Conservation (phyloP, 192 early-diverging fungal genomes). For the Linnemannia zychae region DNA sequence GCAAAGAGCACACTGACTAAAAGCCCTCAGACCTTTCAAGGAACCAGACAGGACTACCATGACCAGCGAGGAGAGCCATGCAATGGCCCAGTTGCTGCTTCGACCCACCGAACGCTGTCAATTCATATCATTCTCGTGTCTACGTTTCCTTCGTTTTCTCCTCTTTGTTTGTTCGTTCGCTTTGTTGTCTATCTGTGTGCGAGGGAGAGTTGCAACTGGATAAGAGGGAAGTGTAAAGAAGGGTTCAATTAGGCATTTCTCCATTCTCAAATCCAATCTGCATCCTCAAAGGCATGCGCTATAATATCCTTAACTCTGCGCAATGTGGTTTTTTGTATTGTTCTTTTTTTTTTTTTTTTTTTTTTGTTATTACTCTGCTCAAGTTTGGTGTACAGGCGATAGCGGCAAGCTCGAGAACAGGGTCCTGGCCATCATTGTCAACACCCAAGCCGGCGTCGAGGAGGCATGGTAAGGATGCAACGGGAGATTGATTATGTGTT, state of each 20-base stretch:
- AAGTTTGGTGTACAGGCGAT: slow-evolving; percentile 28
- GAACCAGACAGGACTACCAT: background rate
- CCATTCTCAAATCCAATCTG: background rate
- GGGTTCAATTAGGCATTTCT: no score
- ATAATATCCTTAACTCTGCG: slow-evolving; percentile 42
- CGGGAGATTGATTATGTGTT: background rate
- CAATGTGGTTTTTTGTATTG: background rate
- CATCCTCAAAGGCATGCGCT: background rate
- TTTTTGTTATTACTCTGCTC: slow-evolving; percentile 38
- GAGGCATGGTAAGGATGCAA: slow-evolving; percentile 36
- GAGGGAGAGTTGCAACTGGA: background rate
- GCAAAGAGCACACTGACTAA: background rate
- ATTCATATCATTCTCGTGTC: slow-evolving; percentile 52
- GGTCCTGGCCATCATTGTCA: slow-evolving; percentile 46
- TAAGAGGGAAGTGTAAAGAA: no score
- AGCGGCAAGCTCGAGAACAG: slow-evolving; percentile 32
- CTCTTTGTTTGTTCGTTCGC: background rate
- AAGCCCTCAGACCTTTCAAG: background rate
- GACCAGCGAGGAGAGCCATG: slow-evolving; percentile 30
- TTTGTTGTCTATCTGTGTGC: no score
- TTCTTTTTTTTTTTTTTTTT: background rate
- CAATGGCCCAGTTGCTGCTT: slow-evolving; percentile 26
- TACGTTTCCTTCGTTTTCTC: background rate
- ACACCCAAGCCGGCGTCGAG: slow-evolving; percentile 50
- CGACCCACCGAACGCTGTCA: slow-evolving; percentile 46